Base-by-base conservation (phyloP, 108 stramenopile species). In the Conticribra guillardii region DNA sequence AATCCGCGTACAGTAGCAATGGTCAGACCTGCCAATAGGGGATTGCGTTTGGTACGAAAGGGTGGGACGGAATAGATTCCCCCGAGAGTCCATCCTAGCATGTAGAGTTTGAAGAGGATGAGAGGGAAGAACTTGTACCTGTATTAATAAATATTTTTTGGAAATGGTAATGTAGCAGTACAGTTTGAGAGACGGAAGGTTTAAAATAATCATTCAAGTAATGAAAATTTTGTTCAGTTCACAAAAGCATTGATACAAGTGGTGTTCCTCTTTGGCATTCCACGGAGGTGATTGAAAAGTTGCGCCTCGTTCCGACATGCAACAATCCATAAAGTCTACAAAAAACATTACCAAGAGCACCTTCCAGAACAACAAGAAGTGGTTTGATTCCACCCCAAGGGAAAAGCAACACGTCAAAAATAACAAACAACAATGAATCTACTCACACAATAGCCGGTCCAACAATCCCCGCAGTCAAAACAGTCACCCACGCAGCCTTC, bases 1-100 rank as follows among this genome's bases (percentile, higher is more conserved):
- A 98, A 98, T 44, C 97, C 97, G 53, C 97, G 89, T 4, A 97
- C 96, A 18, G 89, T 91, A 4, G 97, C 96, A 60, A 98, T 98
- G 21, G 92, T 96, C 1, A 92, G 69, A n/a, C 95, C 97, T 16
- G 97, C 97, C 34, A 85, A 60, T 15, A 97, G 30, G 8, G 97
- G 94, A 64, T 94, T 92, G 52, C 93, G 87, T 80, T 98, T 98
- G 9, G 96, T 91, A 16, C 91, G 78, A 61, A 98, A 76, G 0
- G 96, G 96, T 28, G 97, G 97, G 2, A 98, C 94, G 28, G 94
- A 95, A 75, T 98, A 98, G 17, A 96, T 83, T 7, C 77, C 87
- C 0, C 97, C 97, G 7, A 96, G 67, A 11, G 88, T 54, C 72
- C 94, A 86, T 45, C 97, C 97, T 19, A 96, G 54, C 62, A 85